Conservation (phyloP, 1,284 basidiomycete genomes). For the Malassezia yamatoensis region DNA sequence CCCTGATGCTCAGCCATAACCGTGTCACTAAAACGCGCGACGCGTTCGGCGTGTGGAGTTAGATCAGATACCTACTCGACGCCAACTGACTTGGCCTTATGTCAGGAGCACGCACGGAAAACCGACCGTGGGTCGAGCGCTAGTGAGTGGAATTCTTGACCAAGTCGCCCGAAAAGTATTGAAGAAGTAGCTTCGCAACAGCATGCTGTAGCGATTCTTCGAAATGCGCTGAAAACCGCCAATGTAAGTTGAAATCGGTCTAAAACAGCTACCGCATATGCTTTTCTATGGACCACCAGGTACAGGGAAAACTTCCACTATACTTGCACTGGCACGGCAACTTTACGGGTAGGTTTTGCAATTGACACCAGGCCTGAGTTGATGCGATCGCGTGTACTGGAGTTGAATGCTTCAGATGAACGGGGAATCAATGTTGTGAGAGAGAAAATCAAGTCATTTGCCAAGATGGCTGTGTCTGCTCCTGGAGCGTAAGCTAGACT, state of each 20-base stretch:
- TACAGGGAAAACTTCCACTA: constrained; percentile 97
- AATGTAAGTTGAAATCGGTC: constrained; percentile 58
- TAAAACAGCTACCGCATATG: constrained; percentile 84
- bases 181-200: constrained; percentile 96
- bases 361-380: constrained; percentile 60
- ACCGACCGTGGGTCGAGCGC: constrained; percentile 18
- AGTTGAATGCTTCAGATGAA: constrained; percentile 98
- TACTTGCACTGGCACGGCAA: constrained; percentile 84
- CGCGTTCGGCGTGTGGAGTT: constrained; percentile 1
- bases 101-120: constrained; percentile 1
- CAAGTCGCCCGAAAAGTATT: constrained; percentile 88
- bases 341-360: constrained; percentile 60
- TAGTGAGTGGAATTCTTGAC: constrained; percentile 11
- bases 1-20: constrained; percentile 3
- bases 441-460: constrained; percentile 98
- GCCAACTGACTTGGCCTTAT: neutral
- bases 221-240: constrained; percentile 78
- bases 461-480: constrained; percentile 54
- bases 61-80: neutral
- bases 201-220: constrained; percentile 81
- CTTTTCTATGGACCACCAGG: constrained; percentile 98
- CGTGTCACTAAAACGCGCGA: neutral
- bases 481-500: neutral
- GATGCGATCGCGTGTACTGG: constrained; percentile 82
- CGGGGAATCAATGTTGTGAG: constrained; percentile 91